These are phyloP conservation scores for Verticillium isaacii DNA, from an alignment of 2,329 filamentous ascomycete species.

Conservation along the genomic window DNA sequence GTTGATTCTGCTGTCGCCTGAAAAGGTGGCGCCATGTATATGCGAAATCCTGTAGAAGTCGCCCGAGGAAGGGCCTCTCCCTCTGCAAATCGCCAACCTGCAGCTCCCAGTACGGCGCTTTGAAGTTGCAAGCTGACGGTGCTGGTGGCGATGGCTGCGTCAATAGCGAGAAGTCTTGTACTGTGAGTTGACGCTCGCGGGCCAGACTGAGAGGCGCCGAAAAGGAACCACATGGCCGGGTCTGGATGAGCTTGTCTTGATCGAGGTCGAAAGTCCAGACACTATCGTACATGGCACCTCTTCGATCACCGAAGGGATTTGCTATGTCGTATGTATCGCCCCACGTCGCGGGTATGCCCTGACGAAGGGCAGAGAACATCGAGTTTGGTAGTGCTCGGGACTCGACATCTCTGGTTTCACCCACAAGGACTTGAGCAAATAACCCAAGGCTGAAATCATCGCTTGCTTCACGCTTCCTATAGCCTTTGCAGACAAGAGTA, in stretches of 20 bases:
- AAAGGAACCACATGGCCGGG: neutral
- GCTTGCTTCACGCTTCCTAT: too few species aligned
- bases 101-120: neutral
- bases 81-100: neutral
- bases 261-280: neutral
- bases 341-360: neutral
- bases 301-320: neutral
- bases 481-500: too few species aligned
- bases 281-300: neutral
- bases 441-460: too few species aligned
- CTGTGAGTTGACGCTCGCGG: neutral
- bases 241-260: neutral
- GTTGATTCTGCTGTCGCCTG: neutral
- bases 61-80: neutral
- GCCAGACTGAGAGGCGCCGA: neutral
- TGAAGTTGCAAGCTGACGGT: neutral
- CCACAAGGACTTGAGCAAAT: too few species aligned
- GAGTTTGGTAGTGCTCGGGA: too few species aligned
- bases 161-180: neutral
- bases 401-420: too few species aligned
- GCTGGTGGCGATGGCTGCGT: neutral
- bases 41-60: neutral
- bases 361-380: neutral
- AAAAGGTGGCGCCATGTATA: neutral
- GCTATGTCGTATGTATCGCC: neutral